Evolutionary conservation across 148 eudicot species (phyloP), one percentile per base, ranked within the genome.

Genomic region (Polygonum aviculare): DNA sequence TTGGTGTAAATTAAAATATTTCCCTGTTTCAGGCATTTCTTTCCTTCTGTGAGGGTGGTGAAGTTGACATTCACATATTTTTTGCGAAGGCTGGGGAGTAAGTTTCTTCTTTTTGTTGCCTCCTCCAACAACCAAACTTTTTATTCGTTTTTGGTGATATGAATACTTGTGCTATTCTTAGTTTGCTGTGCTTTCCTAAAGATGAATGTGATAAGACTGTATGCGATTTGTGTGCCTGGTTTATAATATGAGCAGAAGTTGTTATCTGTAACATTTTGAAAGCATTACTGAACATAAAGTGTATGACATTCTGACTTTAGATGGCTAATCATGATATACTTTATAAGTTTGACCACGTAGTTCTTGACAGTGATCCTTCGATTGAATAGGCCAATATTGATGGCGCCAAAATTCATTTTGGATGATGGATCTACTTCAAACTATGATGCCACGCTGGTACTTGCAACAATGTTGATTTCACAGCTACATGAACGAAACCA

Each of bases 81-180:
- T 89, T 95, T 80, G 96, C 92, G 76, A 92, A 90, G 87, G 97
- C 98, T 78, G 97, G 98, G 84, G 97, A 95, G 98, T 95, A 95
- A 88, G 98, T 67, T 67, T 67, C 45, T 36, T 12, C 19, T 67
- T 26, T 22, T 57, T 57, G 63, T 57, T 36, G 7, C 10, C 45
- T 67, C 2, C 7, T 62, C 26, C 15, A 62, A 62, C 39, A 22
- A 31, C 38, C 16, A 2, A 33, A 59, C 67, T 59, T 22, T 5
- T 3, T 1, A n/a, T n/a, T n/a, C n/a, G 5, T 4, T 36, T 18
- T 15, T 63, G 40, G 33, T 38, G 21, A 15, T 36, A 35, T 60
- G 15, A 67, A 38, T 14, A 31, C 18, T 62, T 31, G 21, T 6
- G 1, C 44, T 36, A 38, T 14, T 67, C 15, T 67, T 67, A 67